These are phyloP conservation scores for Exophiala bonariae DNA, from an alignment of 2,329 filamentous ascomycete species.

Conservation along the genomic window DNA sequence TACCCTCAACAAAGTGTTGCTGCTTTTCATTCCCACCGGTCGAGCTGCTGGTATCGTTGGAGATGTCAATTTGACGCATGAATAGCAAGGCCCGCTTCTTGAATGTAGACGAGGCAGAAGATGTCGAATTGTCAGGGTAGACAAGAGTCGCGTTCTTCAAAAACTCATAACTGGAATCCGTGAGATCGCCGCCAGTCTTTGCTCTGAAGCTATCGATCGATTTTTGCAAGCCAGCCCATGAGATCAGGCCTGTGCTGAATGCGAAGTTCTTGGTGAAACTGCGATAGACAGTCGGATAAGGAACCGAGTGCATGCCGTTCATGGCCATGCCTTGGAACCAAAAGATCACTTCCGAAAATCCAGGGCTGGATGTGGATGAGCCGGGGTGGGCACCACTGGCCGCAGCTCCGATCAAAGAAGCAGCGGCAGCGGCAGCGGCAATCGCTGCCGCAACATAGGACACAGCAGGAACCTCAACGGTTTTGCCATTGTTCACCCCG, in stretches of 20 bases:
- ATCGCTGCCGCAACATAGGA: slow-evolving; percentile 82
- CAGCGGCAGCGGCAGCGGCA: slow-evolving; percentile 75
- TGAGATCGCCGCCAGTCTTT: slow-evolving; percentile 82
- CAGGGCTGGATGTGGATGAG: slow-evolving; percentile 70
- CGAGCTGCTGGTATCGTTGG: slow-evolving; percentile 30
- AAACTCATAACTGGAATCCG: slow-evolving; percentile 71
- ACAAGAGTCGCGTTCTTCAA: slow-evolving; percentile 75
- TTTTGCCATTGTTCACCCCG: slow-evolving; percentile 82
- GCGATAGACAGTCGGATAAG: slow-evolving; percentile 82
- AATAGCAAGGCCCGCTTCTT: slow-evolving; percentile 62
- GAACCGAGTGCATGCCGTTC: slow-evolving; percentile 93
- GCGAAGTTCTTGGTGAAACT: slow-evolving; percentile 92
- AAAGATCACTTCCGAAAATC: slow-evolving; percentile 79
- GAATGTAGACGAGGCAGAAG: slow-evolving; percentile 39
- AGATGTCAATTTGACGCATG: slow-evolving; percentile 50
- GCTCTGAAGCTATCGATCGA: slow-evolving; percentile 82
- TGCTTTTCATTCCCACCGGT: slow-evolving; percentile 42
- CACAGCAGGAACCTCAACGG: slow-evolving; percentile 70
- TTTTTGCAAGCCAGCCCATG: slow-evolving; percentile 76
- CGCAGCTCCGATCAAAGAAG: slow-evolving; percentile 71
- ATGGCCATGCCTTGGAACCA: slow-evolving; percentile 94
- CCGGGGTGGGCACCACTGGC: slow-evolving; percentile 62
- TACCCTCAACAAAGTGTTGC: slow-evolving; percentile 65
- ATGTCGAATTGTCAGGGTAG: slow-evolving; percentile 61
- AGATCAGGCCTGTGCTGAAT: slow-evolving; percentile 82